A percentile compares a stretch with the other conserved stretches of the same genome.
phyloP scores from a whole-genome alignment of 2,329 filamentous ascomycete genomes.

The Microcera coccophila region DNA sequence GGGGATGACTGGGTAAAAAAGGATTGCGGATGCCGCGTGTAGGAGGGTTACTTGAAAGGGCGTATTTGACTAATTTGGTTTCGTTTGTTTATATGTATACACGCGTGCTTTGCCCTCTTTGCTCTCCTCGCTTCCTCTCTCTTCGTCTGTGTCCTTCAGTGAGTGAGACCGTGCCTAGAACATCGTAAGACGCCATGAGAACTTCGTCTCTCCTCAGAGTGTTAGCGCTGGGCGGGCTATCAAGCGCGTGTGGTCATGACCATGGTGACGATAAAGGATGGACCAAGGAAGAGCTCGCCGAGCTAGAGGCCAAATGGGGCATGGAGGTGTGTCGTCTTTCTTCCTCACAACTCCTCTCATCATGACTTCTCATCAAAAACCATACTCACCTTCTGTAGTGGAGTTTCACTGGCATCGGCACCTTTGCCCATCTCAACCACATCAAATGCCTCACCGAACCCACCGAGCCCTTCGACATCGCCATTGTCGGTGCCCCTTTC shows the following conservation, averaged over 20 bases:
- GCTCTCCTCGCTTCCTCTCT: neutral
- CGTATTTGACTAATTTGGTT: neutral
- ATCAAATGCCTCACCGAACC: slow-evolving; percentile 67
- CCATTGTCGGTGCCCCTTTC: slow-evolving; percentile 68
- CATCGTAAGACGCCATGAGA: slow-evolving; percentile 21
- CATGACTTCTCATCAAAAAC: slow-evolving; percentile 1
- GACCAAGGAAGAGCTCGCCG: slow-evolving; percentile 48
- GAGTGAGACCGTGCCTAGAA: neutral
- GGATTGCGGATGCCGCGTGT: neutral
- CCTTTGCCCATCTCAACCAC: slow-evolving; percentile 68
- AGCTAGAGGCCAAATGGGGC: slow-evolving; percentile 56
- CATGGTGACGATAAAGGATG: slow-evolving; percentile 41
- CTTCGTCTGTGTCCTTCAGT: neutral
- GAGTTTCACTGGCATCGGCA: slow-evolving; percentile 67
- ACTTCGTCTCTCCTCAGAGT: slow-evolving; percentile 21
- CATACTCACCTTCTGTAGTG: slow-evolving; percentile 26
- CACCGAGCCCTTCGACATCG: slow-evolving; percentile 63
- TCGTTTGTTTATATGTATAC: neutral
- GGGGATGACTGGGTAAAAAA: neutral
- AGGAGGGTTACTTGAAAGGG: too few species aligned
- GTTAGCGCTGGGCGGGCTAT: slow-evolving; percentile 25
- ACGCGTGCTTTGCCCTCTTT: neutral
- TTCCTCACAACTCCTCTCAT: neutral
- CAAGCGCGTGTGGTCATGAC: slow-evolving; percentile 28
- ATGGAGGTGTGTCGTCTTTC: slow-evolving; percentile 43